Base-by-base conservation (phyloP, 2,329 filamentous ascomycete genomes). In the Alternaria infectoria region DNA sequence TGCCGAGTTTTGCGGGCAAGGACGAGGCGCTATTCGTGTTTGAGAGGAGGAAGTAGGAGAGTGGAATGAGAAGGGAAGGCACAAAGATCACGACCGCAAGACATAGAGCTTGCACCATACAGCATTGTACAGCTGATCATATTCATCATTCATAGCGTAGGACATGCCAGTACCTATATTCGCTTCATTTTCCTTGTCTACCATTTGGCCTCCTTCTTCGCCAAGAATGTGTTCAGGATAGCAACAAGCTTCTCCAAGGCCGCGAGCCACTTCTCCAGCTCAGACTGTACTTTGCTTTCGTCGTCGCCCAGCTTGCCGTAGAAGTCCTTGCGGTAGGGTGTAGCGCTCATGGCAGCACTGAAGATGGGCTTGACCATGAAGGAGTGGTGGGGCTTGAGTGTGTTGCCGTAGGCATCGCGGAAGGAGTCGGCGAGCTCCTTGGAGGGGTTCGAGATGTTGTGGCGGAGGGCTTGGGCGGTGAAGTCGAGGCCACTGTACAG, bases 351-450 rank as follows among this genome's bases (percentile, higher is more conserved):
- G 79, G 95, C 95, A 66, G 93, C 91, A 73, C 87, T 91, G 87
- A 98, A 98, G 78, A 97, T 86, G 65, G 93, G 93, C 87, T 97
- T 97, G 74, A 97, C 84, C 67, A 97, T 74, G 82, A 97, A 93
- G 77, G 86, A 89, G 86, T 99, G 96, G 85, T 97, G 90, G 25
- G 91, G 92, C 85, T 97, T 97, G 74, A 99, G 91, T 54, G 95
- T 97, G 74, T 84, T 85, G 78, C 87, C 88, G 83, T 99, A 99
- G 71, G 94, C 92, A 60, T 84, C 83, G 74, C 92, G 90, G 90
- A 99, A 99, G 51, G 93, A 97, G 70, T 88, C 86, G 64, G 91
- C 86, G 66, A 99, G 91, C 83, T 97, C 93, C 77, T 93, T 88
- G 69, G 79, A 72, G 57, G 87, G 77, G 76, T 91, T 89, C 75